Evolutionary conservation across 2,329 filamentous ascomycete genomes (phyloP), one percentile per base, ranked within the genome.

Genomic region (Xylariaceae sp.): DNA sequence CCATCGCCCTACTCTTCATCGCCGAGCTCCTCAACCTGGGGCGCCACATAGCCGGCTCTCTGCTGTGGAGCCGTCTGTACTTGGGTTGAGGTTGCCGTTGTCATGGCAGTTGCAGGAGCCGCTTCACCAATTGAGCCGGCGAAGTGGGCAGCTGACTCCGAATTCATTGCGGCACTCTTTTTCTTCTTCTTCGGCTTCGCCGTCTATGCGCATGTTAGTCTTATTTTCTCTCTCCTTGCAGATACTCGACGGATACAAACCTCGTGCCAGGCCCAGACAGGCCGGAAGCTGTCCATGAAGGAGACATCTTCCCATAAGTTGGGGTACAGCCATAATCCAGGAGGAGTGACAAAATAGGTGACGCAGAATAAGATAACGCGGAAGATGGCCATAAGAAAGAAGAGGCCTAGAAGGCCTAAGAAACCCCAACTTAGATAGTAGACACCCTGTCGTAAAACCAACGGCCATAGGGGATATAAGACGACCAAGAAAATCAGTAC

Each of bases 271-370:
- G 90, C 94, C 92, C 94, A 99, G 5, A 96, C 74, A 18, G 94
- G 94, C 68, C 87, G 87, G 80, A 99, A 99, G 67, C 89, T 95
- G 70, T 99, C 94, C 72, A 99, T 87, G 75, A 99, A 97, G 7
- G 92, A 95, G 26, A 99, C 94, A 69, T 99, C 94, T 71, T 99
- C 94, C 77, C 96, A 99, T 18, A 99, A 76, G 69, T 99, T 99
- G 46, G 94, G 94, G 74, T 92, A 99, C 42, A 99, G 80, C 94
- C 94, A 99, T n/a, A 99, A 79, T 65, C 94, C 94, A 2, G 94
- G 94, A 3, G 92, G 77, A 0, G 84, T 79, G 15, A 80, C 79
- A 68, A 97, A 95, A 73, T 95, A 91, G 19, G 94, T 97, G 69
- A 95, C 74, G 69, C 89, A 87, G 77, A 99, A 99, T 26, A 99